Percentiles rank a stretch among this genome's conserved stretches.
Conservation (phyloP, 305 asterid genomes). For the Solanum hybrid region DNA sequence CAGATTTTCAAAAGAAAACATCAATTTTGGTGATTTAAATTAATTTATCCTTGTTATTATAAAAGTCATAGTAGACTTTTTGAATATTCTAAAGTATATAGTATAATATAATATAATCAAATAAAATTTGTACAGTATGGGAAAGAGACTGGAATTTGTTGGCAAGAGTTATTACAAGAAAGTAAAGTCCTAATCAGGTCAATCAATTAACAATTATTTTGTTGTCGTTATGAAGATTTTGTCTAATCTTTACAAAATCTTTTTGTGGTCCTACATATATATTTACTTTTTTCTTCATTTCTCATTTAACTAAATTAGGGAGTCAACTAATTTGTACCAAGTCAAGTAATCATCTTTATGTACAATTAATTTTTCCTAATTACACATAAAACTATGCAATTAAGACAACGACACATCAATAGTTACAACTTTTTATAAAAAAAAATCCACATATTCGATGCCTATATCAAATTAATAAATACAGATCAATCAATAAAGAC, state of each 20-base stretch:
- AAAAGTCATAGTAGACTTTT: background rate
- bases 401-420: background rate
- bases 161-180: slow-evolving; percentile 10
- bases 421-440: background rate
- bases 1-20: background rate
- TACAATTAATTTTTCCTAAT: background rate
- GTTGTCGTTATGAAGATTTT: slow-evolving; percentile 5
- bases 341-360: background rate
- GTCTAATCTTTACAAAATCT: slow-evolving; percentile 9
- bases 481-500: background rate
- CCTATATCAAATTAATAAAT: background rate
- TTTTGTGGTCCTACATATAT: background rate
- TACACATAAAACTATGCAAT: background rate
- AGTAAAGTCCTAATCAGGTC: background rate
- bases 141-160: slow-evolving; percentile 6
- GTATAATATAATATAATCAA: background rate
- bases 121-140: background rate
- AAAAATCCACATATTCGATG: background rate
- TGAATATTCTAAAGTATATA: background rate
- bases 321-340: background rate
- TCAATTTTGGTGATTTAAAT: background rate
- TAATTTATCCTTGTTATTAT: background rate
- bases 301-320: background rate
- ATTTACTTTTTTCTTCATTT: background rate
- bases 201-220: slow-evolving; percentile 1